Evolutionary conservation across 495 filamentous ascomycete species (phyloP), one percentile per base, ranked within the genome.

Genomic region (Xylaria bambusicola): DNA sequence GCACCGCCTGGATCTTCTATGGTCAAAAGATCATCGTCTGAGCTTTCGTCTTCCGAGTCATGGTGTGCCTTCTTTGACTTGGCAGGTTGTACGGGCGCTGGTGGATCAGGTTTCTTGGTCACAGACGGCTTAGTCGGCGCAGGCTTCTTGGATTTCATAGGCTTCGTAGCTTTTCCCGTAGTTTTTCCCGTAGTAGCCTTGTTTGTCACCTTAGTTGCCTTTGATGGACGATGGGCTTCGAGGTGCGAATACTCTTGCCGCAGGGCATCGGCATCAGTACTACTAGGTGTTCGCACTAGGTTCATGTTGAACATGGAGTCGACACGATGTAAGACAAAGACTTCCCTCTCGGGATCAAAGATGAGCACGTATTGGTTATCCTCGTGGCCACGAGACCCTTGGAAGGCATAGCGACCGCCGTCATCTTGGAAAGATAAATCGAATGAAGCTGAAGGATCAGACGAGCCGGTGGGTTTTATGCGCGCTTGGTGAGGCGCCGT

Each of bases 231-330:
- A 26, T 64, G 61, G 38, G 54, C 42, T 23, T 75, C 71, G 20
- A 81, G 68, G 6, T 77, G 78, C 2, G 75, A 69, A 60, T 74
- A 73, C 49, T 77, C 68, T 51, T 72, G 70, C 47, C 74, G 72
- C 29, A 80, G 65, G 33, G 54, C 69, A 29, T 77, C 73, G 56
- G 65, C 59, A 36, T 74, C 67, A 55, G 57, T 65, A 47, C 76
- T 75, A 50, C 65, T 71, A 1, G 78, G 78, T 4, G 73, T 79
- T 26, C 71, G 69, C 18, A 77, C 75, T 18, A 83, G 63, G 62
- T 83, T 83, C 82, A 84, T 83, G 64, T 83, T 76, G 69, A 84
- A 84, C 47, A 76, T 77, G n/a, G 80, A 83, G 60, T 84, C 80
- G 33, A 84, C 69, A 40, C 74, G 75, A 67, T 84, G 79, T n/a